Evolutionary conservation across 495 filamentous ascomycete species (phyloP).

Genomic region (Thozetella sp.): DNA sequence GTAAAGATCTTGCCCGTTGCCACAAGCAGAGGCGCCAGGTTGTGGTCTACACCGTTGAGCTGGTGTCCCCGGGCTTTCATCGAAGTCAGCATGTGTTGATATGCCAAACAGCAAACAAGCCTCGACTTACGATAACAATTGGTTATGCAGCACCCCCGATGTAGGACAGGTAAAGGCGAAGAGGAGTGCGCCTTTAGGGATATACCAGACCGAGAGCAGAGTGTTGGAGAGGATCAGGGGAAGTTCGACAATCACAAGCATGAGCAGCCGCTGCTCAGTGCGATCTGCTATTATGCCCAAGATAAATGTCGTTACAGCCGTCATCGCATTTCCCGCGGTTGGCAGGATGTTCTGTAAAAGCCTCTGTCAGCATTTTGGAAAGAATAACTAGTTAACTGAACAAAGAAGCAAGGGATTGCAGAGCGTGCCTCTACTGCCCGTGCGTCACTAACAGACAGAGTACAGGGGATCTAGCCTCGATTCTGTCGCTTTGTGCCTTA

Average conservation of each 20-base stretch:
- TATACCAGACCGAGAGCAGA: background rate
- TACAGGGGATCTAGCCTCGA: too few species aligned
- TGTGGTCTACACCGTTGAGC: background rate
- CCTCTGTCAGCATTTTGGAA: too few species aligned
- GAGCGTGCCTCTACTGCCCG: too few species aligned
- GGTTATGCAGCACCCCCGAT: background rate
- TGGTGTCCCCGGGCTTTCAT: background rate
- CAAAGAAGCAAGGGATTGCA: too few species aligned
- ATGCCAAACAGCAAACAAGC: background rate
- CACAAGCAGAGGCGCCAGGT: background rate
- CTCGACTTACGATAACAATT: background rate
- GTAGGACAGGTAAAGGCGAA: background rate
- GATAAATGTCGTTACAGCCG: background rate
- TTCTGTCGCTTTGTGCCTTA: too few species aligned
- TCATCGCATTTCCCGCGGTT: background rate
- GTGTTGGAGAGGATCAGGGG: background rate
- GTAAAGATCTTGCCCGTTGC: background rate
- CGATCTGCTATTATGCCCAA: background rate
- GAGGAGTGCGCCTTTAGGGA: background rate
- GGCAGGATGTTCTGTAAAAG: background rate
- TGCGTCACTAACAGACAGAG: too few species aligned
- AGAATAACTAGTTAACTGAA: too few species aligned
- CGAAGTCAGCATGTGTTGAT: background rate
- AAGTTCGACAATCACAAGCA: background rate
- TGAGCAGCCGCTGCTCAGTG: background rate